These are phyloP conservation scores for Sporothrix curviconia DNA, from an alignment of 2,329 filamentous ascomycete species.

Conservation along the genomic window DNA sequence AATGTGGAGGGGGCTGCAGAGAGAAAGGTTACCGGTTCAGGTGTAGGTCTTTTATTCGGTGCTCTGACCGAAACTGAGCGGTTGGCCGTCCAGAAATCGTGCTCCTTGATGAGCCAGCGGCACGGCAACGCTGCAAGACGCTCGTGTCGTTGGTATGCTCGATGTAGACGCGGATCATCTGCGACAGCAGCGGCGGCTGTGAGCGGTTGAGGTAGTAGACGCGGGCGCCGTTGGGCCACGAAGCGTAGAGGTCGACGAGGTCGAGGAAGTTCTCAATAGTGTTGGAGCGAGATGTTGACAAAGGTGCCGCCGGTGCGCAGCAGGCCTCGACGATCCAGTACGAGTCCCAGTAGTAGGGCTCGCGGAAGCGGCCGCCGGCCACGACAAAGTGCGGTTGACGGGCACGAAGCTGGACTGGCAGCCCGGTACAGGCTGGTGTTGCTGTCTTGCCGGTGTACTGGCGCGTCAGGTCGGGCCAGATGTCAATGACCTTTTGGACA, in stretches of 20 bases:
- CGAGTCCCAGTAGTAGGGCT: slow-evolving; percentile 66
- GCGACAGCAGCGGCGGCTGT: slow-evolving; percentile 58
- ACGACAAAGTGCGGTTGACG: slow-evolving; percentile 64
- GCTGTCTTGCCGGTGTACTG: slow-evolving; percentile 42
- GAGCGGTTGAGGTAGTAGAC: slow-evolving; percentile 60
- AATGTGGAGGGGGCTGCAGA: no score
- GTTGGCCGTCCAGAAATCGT: slow-evolving; percentile 57
- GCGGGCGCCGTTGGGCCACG: slow-evolving; percentile 62
- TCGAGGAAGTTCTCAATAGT: slow-evolving; percentile 66
- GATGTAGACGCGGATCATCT: slow-evolving; percentile 60
- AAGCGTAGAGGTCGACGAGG: slow-evolving; percentile 56
- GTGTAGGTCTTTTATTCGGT: slow-evolving; percentile 42
- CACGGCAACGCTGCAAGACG: slow-evolving; percentile 52
- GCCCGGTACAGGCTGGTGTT: slow-evolving; percentile 42
- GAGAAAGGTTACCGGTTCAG: slow-evolving; percentile 45
- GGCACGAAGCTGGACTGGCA: slow-evolving; percentile 62
- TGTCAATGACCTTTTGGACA: slow-evolving; percentile 56
- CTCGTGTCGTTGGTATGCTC: slow-evolving; percentile 58
- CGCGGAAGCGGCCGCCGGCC: slow-evolving; percentile 63
- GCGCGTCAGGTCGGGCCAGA: slow-evolving; percentile 63
- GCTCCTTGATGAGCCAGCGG: slow-evolving; percentile 57
- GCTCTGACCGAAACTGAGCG: slow-evolving; percentile 48
- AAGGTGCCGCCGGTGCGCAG: slow-evolving; percentile 59
- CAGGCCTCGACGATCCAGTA: slow-evolving; percentile 62
- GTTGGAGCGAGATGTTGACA: slow-evolving; percentile 55